Evolutionary conservation across 2,329 filamentous ascomycete genomes (phyloP), one percentile per base, ranked within the genome.

Genomic region (Xylariaceae sp.): DNA sequence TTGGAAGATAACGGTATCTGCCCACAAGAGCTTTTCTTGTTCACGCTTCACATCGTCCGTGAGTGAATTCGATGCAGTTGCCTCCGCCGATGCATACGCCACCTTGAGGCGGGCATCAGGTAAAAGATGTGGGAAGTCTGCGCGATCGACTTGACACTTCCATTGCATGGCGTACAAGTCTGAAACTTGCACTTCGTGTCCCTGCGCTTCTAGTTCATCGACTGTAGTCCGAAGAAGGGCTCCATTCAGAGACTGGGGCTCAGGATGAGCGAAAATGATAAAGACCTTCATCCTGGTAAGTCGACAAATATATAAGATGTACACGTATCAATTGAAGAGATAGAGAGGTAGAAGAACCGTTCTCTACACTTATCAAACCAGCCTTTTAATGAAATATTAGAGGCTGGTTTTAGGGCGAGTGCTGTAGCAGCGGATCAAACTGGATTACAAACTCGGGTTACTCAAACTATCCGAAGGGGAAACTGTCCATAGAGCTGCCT

Each of bases 81-180:
- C 52, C 23, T 55, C 44, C 1, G 36, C 44, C 12, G 52, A 55
- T 9, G 44, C 52, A 11, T 48, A 43, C 2, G 36, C 44, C 24
- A 48, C 34, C 21, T 55, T 49, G 3, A 56, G 36, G 6, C 53
- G 39, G 26, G 45, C 26, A 8, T 55, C 45, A 8, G 44, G 19
- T 2, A 36, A 21, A n/a, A 49, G 34, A 11, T 44, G 36, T 12
- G 37, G 28, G 29, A 55, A 49, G 33, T 49, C 52, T 12, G 44
- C 36, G 23, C 44, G 52, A 21, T 55, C 52, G 7, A 44, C 29
- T 17, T 49, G 36, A 6, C 43, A 31, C 29, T 55, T 55, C 52
- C 52, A 49, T 36, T 49, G 14, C 45, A 55, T 55, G 19, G 43
- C 52, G 23, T 55, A 55, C 26, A 55, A 6, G 16, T 49, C 34